Evolutionary conservation across 148 eudicot species (phyloP).

Genomic region (Polygonum maritimum): DNA sequence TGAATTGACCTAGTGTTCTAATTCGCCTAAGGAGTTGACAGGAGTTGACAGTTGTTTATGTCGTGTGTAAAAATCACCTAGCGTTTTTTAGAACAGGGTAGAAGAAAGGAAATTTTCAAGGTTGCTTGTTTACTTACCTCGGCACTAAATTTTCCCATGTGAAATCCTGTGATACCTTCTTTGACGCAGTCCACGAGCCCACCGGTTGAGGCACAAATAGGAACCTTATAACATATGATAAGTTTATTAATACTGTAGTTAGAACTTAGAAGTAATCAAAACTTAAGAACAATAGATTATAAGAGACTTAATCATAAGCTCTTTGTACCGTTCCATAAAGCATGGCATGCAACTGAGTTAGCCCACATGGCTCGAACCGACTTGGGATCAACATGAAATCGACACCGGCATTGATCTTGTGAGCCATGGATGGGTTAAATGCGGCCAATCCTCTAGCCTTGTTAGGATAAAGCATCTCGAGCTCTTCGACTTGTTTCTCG

Average conservation of each 20-base stretch:
- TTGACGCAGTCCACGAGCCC: slow-evolving; percentile 38
- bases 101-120: background rate
- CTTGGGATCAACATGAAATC: slow-evolving; percentile 82
- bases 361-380: slow-evolving; percentile 97
- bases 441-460: slow-evolving; percentile 81
- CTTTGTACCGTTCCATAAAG: slow-evolving; percentile 67
- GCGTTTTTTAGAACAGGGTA: no score
- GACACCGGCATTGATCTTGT: slow-evolving; percentile 73
- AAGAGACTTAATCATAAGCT: background rate
- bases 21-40: no score
- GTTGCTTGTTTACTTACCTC: slow-evolving; percentile 13
- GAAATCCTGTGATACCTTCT: slow-evolving; percentile 34
- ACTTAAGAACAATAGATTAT: background rate
- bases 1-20: no score
- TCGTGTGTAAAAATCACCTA: no score
- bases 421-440: slow-evolving; percentile 73
- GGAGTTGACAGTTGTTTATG: no score
- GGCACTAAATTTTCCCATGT: slow-evolving; percentile 35
- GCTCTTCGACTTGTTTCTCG: slow-evolving; percentile 59
- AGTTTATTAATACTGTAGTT: background rate
- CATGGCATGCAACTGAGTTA: slow-evolving; percentile 81
- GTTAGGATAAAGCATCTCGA: slow-evolving; percentile 56
- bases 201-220: slow-evolving; percentile 41
- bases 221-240: slow-evolving; percentile 16
- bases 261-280: background rate